phyloP scores from a whole-genome alignment of 805 yeast genomes.

The Kodamaea leandrae region DNA sequence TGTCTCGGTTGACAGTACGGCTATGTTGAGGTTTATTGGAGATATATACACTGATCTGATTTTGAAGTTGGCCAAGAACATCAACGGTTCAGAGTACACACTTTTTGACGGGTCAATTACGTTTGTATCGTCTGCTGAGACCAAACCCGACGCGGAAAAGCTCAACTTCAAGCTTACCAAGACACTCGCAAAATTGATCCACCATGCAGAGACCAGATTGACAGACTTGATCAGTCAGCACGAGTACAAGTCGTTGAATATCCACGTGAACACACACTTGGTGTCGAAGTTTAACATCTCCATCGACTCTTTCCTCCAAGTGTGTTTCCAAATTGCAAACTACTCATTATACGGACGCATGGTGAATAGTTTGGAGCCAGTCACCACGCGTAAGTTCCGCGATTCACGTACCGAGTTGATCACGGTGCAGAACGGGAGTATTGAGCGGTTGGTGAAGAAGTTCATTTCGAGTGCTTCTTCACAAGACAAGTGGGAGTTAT shows the following conservation, averaged over 20 bases:
- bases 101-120: conserved; percentile 41
- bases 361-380: conserved; percentile 51
- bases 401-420: conserved; percentile 70
- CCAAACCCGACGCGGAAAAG: conserved; percentile 35
- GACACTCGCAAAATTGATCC: conserved; percentile 48
- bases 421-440: conserved; percentile 57
- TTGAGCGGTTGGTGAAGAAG: conserved; percentile 53
- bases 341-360: conserved; percentile 55
- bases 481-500: conserved; percentile 47
- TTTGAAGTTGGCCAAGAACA: conserved; percentile 53
- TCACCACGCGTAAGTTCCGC: conserved; percentile 64
- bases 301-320: conserved; percentile 51
- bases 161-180: conserved; percentile 41
- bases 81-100: conserved; percentile 56
- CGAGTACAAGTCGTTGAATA: conserved; percentile 44
- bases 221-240: conserved; percentile 59
- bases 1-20: conserved; percentile 56
- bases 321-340: conserved; percentile 51
- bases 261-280: conserved; percentile 37
- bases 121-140: conserved; percentile 38
- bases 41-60: conserved; percentile 60
- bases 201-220: conserved; percentile 55
- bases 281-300: conserved; percentile 41
- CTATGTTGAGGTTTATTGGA: conserved; percentile 53
- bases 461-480: conserved; percentile 57